Evolutionary conservation across 345 rosid genomes (phyloP).

Genomic region (Sisymbrium altissimum): DNA sequence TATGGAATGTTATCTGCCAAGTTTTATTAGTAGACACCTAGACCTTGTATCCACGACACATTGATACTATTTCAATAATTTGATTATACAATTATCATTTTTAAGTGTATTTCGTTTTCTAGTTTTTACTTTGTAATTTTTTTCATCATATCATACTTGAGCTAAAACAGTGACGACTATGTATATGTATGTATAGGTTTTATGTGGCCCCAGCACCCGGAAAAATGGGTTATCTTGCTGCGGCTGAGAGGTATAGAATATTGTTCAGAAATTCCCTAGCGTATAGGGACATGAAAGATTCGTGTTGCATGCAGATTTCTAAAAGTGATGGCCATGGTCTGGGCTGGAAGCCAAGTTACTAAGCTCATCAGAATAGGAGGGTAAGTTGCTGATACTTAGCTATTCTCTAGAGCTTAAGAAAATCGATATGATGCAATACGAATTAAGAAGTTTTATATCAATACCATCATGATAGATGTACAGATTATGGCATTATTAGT

Average conservation of each 20-base stretch:
- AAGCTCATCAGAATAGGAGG: constrained; percentile 85
- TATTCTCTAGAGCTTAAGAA: neutral
- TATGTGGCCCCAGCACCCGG: constrained; percentile 84
- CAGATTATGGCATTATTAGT: neutral
- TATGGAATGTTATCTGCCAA: neutral
- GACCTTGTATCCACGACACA: too few relatives aligned
- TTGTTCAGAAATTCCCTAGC: neutral
- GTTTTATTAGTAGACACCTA: neutral
- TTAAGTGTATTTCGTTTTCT: neutral
- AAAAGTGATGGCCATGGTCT: constrained; percentile 93
- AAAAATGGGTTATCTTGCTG: constrained; percentile 74
- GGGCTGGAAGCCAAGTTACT: constrained; percentile 98
- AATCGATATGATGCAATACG: neutral
- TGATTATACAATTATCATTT: neutral
- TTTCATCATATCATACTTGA: constrained; percentile 15
- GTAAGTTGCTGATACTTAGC: constrained; percentile 63
- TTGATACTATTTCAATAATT: neutral
- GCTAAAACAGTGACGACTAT: neutral
- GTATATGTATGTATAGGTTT: constrained; percentile 46
- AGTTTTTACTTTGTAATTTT: neutral
- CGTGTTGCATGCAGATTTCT: constrained; percentile 56
- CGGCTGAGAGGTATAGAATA: constrained; percentile 62
- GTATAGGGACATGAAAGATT: constrained; percentile 14
- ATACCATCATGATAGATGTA: neutral
- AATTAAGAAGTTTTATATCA: neutral